Evolutionary conservation across 257 asterid genomes (phyloP).

Genomic region (Parsonsia alboflavescens): DNA sequence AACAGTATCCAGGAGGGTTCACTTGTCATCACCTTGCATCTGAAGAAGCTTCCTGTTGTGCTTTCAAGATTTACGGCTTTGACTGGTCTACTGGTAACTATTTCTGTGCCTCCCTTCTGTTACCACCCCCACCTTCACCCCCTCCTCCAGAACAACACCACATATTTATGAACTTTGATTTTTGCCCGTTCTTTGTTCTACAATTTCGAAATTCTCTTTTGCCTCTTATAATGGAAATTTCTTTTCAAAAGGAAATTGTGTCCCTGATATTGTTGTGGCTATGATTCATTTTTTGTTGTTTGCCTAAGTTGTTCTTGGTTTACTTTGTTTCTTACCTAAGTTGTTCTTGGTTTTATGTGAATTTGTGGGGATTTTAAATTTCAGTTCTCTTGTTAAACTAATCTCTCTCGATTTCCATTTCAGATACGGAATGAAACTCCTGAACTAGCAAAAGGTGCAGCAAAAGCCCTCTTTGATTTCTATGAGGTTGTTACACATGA

Average conservation of each 20-base stretch:
- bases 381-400: slow-evolving; percentile 12
- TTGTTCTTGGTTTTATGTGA: not conserved
- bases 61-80: slow-evolving; percentile 84
- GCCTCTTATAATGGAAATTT: not conserved
- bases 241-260: not conserved
- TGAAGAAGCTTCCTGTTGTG: slow-evolving; percentile 78
- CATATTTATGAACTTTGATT: not conserved
- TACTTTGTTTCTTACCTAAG: not conserved
- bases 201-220: not conserved
- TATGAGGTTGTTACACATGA: slow-evolving; percentile 95
- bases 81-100: slow-evolving; percentile 86
- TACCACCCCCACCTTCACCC: not conserved
- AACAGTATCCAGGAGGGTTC: slow-evolving; percentile 78
- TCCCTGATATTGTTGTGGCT: not conserved
- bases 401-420: slow-evolving; percentile 12
- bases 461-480: slow-evolving; percentile 76
- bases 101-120: slow-evolving; percentile 1
- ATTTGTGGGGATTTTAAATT: not conserved
- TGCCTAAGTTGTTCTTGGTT: not conserved
- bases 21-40: slow-evolving; percentile 63
- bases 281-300: not conserved
- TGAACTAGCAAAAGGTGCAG: slow-evolving; percentile 89
- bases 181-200: not conserved
- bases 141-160: no score
- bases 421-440: slow-evolving; percentile 80